Conservation (phyloP, 2,329 filamentous ascomycete genomes). For the Apiospora arundinis region DNA sequence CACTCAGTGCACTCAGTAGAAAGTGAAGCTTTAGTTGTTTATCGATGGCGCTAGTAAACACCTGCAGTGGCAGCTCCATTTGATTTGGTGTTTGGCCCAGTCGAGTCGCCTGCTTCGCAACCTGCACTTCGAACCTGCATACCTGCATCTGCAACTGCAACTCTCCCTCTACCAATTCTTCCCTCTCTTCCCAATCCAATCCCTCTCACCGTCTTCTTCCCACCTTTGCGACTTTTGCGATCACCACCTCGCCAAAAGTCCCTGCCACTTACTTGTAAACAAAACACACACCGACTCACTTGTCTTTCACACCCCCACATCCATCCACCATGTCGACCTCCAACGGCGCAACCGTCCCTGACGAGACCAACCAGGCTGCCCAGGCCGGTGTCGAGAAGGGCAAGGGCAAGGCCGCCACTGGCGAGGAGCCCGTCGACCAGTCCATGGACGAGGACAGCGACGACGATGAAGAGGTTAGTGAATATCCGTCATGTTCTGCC, state of each 20-base stretch:
- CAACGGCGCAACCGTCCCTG: slow-evolving; percentile 54
- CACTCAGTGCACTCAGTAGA: background rate
- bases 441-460: slow-evolving; percentile 80
- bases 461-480: slow-evolving; percentile 68
- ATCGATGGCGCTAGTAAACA: slow-evolving; percentile 18
- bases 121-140: slow-evolving; percentile 17
- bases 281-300: slow-evolving; percentile 19
- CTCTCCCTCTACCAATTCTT: slow-evolving; percentile 16
- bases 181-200: slow-evolving; percentile 5
- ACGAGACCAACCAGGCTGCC: slow-evolving; percentile 50
- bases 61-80: slow-evolving; percentile 17
- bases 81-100: slow-evolving; percentile 12
- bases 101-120: slow-evolving; percentile 19
- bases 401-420: slow-evolving; percentile 80
- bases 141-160: slow-evolving; percentile 1
- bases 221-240: slow-evolving; percentile 18
- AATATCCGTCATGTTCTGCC: background rate
- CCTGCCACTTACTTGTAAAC: background rate
- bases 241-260: background rate
- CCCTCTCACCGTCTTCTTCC: slow-evolving; percentile 17
- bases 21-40: slow-evolving; percentile 5
- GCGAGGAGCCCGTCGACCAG: slow-evolving; percentile 61
- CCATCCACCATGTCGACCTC: slow-evolving; percentile 53
- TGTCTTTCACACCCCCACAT: slow-evolving; percentile 12
- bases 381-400: slow-evolving; percentile 68